Conservation (phyloP, 2,329 filamentous ascomycete genomes). For the Colletotrichum falcatum region DNA sequence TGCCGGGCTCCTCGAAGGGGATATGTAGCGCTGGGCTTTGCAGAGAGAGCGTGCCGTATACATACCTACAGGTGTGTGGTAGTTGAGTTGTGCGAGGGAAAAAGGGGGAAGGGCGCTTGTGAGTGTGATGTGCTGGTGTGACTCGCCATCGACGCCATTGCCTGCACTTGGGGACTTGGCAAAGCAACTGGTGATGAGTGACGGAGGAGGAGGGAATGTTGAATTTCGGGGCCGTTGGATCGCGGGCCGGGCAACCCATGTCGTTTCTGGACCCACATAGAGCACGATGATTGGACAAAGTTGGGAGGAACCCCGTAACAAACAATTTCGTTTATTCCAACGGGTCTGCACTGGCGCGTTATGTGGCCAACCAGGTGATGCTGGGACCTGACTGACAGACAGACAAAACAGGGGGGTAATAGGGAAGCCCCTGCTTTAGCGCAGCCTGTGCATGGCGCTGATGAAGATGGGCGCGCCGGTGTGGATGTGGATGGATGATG, state of each 20-base stretch:
- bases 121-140: conserved; percentile 2
- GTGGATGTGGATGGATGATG: conserved; percentile 12
- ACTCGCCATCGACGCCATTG: neutral
- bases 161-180: neutral
- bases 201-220: conserved; percentile 13
- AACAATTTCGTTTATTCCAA: conserved; percentile 39
- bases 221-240: conserved; percentile 34
- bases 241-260: conserved; percentile 21
- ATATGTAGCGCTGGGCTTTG: neutral
- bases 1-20: conserved; percentile 30
- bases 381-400: conserved; percentile 33
- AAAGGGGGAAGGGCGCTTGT: conserved; percentile 20
- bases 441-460: conserved; percentile 27
- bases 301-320: conserved; percentile 26
- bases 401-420: neutral
- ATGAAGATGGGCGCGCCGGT: conserved; percentile 40
- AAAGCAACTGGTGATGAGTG: neutral
- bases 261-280: neutral
- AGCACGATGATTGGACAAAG: conserved; percentile 25
- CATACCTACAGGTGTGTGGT: too few relatives aligned
- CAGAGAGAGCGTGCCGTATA: neutral
- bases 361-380: conserved; percentile 14
- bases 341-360: neutral
- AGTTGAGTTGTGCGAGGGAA: neutral
- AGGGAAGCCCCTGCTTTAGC: conserved; percentile 30